Evolutionary conservation across 2,329 filamentous ascomycete genomes (phyloP), one percentile per base, ranked within the genome.

Genomic region (Botrytis byssoidea): DNA sequence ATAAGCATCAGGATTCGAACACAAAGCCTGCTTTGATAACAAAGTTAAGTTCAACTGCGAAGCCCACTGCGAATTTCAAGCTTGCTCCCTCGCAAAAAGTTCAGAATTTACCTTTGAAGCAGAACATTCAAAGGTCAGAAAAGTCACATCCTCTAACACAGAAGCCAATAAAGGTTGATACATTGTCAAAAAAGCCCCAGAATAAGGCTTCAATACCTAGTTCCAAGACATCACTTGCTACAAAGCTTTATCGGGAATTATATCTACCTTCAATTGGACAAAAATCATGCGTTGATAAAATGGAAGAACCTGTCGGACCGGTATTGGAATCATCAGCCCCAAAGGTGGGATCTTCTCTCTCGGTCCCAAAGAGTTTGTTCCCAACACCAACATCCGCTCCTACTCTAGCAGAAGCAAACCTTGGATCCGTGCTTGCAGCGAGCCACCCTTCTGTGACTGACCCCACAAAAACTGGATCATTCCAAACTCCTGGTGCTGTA

Each of bases 401-500:
- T 16, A 3, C 20, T 32, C 18, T 18, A 42, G n/a, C 48, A 42
- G 48, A 68, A 55, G 20, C 25, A 42, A 37, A 68, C 9, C 12
- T 5, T 57, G 35, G 22, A 14, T 5, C 2, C 8, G 20, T 42
- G 18, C 2, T 32, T 42, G 29, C 16, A 42, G 14, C 66, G 57
- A 29, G 37, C 18, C 37, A 29, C 5, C 25, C 37, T 4, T 32
- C 35, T 18, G 48, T 57, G 18, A 44, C n/a, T 57, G 66, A 18
- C 29, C 42, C 29, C 12, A 9, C 22, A 48, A 20, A 66, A 16
- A 12, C 5, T 35, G 29, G 20, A 42, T 42, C 35, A 57, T 57
- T 57, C 48, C 66, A 57, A n/a, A 57, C 48, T 7, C 66, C 66
- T 29, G 66, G 66, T 42, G 66, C 66, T 20, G 18, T 68, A 32